Conservation (phyloP, 768 basidiomycete species). For the Suillus decipiens region DNA sequence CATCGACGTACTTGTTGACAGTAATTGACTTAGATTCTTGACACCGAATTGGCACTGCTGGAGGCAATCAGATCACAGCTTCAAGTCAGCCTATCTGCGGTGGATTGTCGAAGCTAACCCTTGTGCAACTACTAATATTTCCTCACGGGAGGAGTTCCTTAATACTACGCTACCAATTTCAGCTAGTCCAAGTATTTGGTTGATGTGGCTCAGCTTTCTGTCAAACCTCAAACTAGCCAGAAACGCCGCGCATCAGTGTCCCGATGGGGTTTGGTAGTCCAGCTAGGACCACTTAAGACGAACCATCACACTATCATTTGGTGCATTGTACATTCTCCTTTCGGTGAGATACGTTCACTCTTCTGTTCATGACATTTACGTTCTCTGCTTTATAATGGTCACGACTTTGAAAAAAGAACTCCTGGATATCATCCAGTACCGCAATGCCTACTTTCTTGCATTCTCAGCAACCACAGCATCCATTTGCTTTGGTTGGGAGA, state of each 20-base stretch:
- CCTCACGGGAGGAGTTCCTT: background rate
- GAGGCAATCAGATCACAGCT: background rate
- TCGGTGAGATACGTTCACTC: background rate
- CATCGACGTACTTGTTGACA: background rate
- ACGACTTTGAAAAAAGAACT: conserved; percentile 22
- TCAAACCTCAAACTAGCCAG: background rate
- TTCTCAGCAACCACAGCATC: conserved; percentile 37
- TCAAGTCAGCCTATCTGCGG: background rate
- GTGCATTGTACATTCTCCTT: background rate
- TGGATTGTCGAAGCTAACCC: background rate
- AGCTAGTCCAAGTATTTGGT: background rate
- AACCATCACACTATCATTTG: background rate
- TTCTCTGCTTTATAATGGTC: conserved; percentile 15
- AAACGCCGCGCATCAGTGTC: background rate
- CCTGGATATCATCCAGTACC: conserved; percentile 27
- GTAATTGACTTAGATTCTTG: background rate
- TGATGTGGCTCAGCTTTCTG: background rate
- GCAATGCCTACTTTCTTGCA: conserved; percentile 37
- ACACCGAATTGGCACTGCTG: background rate
- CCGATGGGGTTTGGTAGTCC: background rate
- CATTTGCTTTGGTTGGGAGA: conserved; percentile 39
- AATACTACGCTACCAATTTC: background rate
- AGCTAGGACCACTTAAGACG: background rate
- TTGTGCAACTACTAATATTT: background rate
- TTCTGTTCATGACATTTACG: background rate